phyloP scores from a whole-genome alignment of 1,284 basidiomycete genomes.

The Cutaneotrichosporon cavernicola region DNA sequence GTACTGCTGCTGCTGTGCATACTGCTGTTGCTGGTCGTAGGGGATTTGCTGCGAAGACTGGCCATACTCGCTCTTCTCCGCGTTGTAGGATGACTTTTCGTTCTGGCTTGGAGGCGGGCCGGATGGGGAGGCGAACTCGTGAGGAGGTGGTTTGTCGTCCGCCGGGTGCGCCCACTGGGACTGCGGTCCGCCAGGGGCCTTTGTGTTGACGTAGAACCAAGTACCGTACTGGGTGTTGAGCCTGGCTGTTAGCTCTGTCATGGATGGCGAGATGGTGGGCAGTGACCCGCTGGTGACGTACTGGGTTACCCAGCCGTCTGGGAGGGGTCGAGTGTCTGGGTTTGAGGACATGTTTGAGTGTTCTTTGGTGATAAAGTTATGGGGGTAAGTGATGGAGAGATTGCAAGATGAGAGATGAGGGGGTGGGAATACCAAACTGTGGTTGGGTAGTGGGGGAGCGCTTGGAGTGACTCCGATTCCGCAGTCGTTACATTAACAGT shows the following conservation, averaged over 20 bases:
- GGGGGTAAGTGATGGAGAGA: constrained; percentile 1
- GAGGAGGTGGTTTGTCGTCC: constrained; percentile 34
- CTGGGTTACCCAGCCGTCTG: constrained; percentile 51
- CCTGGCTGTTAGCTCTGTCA: constrained; percentile 21
- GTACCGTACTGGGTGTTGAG: constrained; percentile 52
- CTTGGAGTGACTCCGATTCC: background rate
- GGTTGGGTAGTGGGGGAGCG: background rate
- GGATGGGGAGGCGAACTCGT: constrained; percentile 39
- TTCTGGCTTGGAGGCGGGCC: constrained; percentile 41
- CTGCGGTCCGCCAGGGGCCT: constrained; percentile 44
- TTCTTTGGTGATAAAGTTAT: background rate
- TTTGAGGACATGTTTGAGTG: constrained; percentile 31
- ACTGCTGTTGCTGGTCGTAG: background rate
- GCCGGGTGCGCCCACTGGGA: constrained; percentile 53
- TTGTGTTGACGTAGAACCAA: constrained; percentile 54
- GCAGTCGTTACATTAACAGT: background rate
- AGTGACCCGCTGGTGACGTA: constrained; percentile 25
- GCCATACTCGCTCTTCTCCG: background rate
- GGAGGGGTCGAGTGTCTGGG: constrained; percentile 46
- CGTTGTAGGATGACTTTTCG: constrained; percentile 20
- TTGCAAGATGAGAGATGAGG: background rate
- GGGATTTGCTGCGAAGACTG: background rate
- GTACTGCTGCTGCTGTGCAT: constrained; percentile 3
- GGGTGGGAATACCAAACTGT: background rate
- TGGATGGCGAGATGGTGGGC: constrained; percentile 1